Evolutionary conservation across 1,284 basidiomycete species (phyloP).

Genomic region (Tilletia horrida): DNA sequence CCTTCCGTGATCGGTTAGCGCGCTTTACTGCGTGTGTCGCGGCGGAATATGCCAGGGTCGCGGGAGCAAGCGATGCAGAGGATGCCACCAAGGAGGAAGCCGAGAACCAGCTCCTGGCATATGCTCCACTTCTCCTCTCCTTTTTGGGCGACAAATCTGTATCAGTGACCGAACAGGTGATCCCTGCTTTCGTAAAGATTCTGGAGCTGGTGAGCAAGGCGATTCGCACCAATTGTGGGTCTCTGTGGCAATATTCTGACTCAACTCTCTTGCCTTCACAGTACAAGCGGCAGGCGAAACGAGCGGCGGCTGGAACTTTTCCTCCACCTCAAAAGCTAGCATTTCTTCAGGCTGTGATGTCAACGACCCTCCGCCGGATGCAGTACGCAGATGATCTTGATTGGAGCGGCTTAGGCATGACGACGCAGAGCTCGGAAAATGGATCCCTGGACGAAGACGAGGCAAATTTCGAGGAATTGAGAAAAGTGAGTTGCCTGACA

Average conservation of each 20-base stretch:
- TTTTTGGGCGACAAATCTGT: slow-evolving; percentile 81
- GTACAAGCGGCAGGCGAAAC: slow-evolving; percentile 47
- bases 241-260: neutral
- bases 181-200: slow-evolving; percentile 41
- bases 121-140: slow-evolving; percentile 76
- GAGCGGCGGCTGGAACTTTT: slow-evolving; percentile 26
- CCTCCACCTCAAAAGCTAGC: slow-evolving; percentile 55
- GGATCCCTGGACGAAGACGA: slow-evolving; percentile 66
- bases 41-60: slow-evolving; percentile 76
- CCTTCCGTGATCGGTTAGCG: slow-evolving; percentile 83
- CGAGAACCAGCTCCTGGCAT: slow-evolving; percentile 65
- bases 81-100: slow-evolving; percentile 69
- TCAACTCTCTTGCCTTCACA: neutral
- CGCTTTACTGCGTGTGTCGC: slow-evolving; percentile 79
- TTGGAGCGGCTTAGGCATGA: slow-evolving; percentile 69
- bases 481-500: slow-evolving; percentile 64
- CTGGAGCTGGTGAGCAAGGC: slow-evolving; percentile 54
- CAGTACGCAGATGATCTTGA: slow-evolving; percentile 66
- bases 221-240: slow-evolving; percentile 50
- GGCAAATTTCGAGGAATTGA: slow-evolving; percentile 76
- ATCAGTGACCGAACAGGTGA: slow-evolving; percentile 46
- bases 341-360: slow-evolving; percentile 72
- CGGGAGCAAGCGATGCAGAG: slow-evolving; percentile 62
- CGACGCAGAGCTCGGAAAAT: slow-evolving; percentile 74
- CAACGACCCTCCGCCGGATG: slow-evolving; percentile 75